Base-by-base conservation (phyloP, 2,329 filamentous ascomycete species). In the Ophiostoma montium region DNA sequence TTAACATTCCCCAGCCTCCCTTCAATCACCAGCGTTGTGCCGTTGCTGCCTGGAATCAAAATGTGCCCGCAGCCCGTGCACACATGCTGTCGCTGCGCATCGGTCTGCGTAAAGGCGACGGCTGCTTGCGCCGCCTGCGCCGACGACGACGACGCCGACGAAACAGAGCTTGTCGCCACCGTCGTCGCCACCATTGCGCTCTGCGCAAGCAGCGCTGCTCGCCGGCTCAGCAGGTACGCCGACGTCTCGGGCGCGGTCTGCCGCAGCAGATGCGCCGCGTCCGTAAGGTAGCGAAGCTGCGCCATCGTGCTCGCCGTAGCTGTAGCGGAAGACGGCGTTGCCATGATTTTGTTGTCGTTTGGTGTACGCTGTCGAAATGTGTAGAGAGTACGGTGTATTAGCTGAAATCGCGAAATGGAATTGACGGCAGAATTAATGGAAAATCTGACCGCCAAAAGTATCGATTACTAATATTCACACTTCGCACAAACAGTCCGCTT, bases 11-110 rank as follows among this genome's bases (percentile, higher is more conserved):
- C 19, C 31, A 36, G 41, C 9, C 43, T 47, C 2, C 48, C 30
- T 10, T 70, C 61, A 2, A 75, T 58, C 13, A 62, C 64, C 9
- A 75, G 44, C 9, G 55, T 55, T 39, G 54, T 55, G 13, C 65
- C 67, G 2, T 63, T 65, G 9, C 69, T 68, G 0, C 77, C 76
- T 1, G 69, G 64, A 4, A 80, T 64, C 64, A 80, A 70, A 35
- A 82, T 76, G 53, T 73, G 70, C 15, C 80, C 79, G 57, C 80
- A 84, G 47, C 70, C 70, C 45, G 65, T 68, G 61, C 80, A 84
- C 21, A 70, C 65, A 50, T 71, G 72, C 53, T 78, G 71, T 46
- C 67, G 66, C 53, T 77, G 70, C n/a, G 65, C 57, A 16, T 76
- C 71, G 10, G 70, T 62, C 46, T 63, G 60, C 8, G 36, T 35